Base-by-base conservation (phyloP, 768 basidiomycete species). In the Myochromella boudieri region DNA sequence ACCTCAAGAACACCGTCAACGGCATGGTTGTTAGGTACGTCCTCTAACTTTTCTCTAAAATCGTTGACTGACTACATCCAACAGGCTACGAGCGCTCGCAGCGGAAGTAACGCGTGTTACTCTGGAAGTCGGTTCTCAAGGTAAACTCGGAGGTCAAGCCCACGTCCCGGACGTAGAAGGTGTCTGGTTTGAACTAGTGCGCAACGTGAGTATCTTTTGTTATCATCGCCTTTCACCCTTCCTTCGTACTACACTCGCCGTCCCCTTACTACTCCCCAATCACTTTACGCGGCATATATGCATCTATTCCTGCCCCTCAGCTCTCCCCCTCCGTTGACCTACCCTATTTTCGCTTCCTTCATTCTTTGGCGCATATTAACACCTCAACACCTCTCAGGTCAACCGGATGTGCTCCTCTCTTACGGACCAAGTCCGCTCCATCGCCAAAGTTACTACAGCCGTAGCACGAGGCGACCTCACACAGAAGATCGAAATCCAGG, bases 391-490 rank as follows among this genome's bases (percentile, higher is more conserved):
- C 6, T 34, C 5, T n/a, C 33, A 81, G 82, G 84, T 89, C 49
- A 85, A 87, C 68, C 76, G 85, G 47, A 88, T 90, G 87, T 89
- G 87, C 67, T 80, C 80, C 2, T 87, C 82, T 45, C 68, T 87
- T 57, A 91, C 89, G 28, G 86, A 87, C 63, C 77, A 80, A 77
- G 88, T 91, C 41, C 85, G 88, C 43, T 85, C 84, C 32, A 92
- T 92, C 51, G 89, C 90, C 5, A 78, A 79, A 26, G 90, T 93
- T 42, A 93, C 91, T 2, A 92, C 88, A 4, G 90, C 91, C 12
- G 92, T 97, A 48, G 94, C 94, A 15, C 80, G 82, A 34, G 94
- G 94, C 26, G 92, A 97, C 62, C 72, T 93, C 72, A 90, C 87
- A 1, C 89, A 91, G 68, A 94, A 91, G 74, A 91, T 97, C 60